phyloP scores from a whole-genome alignment of 257 asterid species.

The Lavandula angustifolia region DNA sequence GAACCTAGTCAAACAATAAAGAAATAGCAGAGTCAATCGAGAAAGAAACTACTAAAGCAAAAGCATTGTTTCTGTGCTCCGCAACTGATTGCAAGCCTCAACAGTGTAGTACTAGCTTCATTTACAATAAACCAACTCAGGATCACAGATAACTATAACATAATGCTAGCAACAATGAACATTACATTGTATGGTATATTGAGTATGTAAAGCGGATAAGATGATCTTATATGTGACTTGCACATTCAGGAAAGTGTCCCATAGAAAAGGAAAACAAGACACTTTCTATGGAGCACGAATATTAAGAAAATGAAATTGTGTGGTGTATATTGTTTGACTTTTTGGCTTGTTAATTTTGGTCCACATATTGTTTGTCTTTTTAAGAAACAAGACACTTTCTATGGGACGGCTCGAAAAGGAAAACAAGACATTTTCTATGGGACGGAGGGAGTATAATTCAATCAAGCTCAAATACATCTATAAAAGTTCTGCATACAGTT shows the following conservation, averaged over 20 bases:
- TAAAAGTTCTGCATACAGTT: not conserved
- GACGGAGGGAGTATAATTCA: no score
- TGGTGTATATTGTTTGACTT: no score
- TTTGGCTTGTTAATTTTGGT: no score
- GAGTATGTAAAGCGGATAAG: not conserved
- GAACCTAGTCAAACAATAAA: constrained; percentile 58
- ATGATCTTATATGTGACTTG: no score
- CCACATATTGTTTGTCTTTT: no score
- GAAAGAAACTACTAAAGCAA: constrained; percentile 12
- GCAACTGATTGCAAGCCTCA: not conserved
- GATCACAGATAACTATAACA: not conserved
- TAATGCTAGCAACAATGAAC: constrained; percentile 1
- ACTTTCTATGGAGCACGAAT: no score
- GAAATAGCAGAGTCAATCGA: constrained; percentile 17
- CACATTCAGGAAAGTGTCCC: constrained; percentile 1
- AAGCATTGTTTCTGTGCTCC: not conserved
- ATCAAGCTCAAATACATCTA: not conserved
- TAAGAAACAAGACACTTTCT: no score
- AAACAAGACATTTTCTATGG: no score
- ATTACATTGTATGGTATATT: not conserved
- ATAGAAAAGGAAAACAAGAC: no score
- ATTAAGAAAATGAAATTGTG: no score
- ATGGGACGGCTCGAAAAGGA: no score
- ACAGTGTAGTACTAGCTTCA: constrained; percentile 11
- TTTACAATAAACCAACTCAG: constrained; percentile 13